A percentile compares a stretch with the other conserved stretches of the same genome.
Evolutionary conservation across 2,329 filamentous ascomycete species (phyloP).

Genomic region (Fusarium mexicanum): DNA sequence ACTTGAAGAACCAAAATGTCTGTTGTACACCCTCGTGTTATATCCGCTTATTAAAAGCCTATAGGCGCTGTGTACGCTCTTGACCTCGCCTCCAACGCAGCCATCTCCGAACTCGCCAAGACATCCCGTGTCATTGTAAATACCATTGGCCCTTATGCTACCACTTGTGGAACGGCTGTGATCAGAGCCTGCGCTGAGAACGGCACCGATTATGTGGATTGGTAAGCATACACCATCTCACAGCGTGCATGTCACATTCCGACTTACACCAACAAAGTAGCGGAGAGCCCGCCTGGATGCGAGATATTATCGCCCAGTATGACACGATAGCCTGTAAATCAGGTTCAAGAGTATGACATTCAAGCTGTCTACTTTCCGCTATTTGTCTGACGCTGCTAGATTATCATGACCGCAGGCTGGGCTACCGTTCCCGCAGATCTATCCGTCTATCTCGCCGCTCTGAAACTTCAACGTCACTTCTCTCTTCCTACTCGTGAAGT

Average conservation of each 20-base stretch:
- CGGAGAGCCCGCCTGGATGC: constrained; percentile 34
- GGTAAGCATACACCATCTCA: background rate
- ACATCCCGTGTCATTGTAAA: constrained; percentile 7
- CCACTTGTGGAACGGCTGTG: constrained; percentile 24
- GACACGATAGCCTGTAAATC: constrained; percentile 16
- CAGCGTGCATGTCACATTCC: background rate
- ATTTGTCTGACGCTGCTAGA: constrained; percentile 2
- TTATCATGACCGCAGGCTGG: constrained; percentile 32
- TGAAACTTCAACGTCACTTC: constrained; percentile 10
- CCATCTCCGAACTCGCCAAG: background rate
- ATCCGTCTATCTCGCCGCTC: constrained; percentile 23
- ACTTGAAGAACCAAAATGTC: constrained; percentile 1
- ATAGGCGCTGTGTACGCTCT: constrained; percentile 3
- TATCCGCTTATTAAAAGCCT: background rate
- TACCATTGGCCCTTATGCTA: constrained; percentile 26
- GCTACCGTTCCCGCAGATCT: constrained; percentile 32
- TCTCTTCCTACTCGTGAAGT: constrained; percentile 21
- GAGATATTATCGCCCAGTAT: constrained; percentile 14
- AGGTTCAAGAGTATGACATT: constrained; percentile 10
- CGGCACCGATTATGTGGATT: constrained; percentile 37
- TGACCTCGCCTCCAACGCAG: constrained; percentile 3
- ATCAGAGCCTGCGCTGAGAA: constrained; percentile 34
- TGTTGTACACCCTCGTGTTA: background rate
- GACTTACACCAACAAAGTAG: constrained; percentile 22
- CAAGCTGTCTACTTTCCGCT: background rate